Conservation (phyloP, 2,329 filamentous ascomycete genomes). For the Colletotrichum filicis region DNA sequence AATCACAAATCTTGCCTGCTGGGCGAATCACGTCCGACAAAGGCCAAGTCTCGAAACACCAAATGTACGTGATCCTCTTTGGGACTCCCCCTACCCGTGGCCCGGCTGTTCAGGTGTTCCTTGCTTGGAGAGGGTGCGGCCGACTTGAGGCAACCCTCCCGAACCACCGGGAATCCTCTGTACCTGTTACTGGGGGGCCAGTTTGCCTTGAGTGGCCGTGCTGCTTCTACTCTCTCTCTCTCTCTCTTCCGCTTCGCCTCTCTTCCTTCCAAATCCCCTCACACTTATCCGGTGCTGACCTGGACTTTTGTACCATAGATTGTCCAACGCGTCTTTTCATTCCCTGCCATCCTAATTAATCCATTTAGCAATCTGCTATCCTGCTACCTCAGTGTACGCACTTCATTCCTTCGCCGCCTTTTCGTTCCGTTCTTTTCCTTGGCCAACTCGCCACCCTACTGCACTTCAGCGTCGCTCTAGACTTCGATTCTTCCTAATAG, state of each 20-base stretch:
- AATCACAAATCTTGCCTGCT: constrained; percentile 33
- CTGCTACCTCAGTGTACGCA: constrained; percentile 12
- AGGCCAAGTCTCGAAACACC: constrained; percentile 52
- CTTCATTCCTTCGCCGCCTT: constrained; percentile 25
- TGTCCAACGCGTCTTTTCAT: constrained; percentile 10
- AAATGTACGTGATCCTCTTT: constrained; percentile 53
- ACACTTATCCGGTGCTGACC: constrained; percentile 12
- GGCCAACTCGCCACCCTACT: constrained; percentile 7
- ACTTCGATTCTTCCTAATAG: constrained; percentile 36
- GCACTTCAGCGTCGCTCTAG: constrained; percentile 16
- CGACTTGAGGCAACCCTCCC: constrained; percentile 39
- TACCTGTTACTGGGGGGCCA: constrained; percentile 39
- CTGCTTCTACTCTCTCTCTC: constrained; percentile 26
- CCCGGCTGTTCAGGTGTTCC: constrained; percentile 45
- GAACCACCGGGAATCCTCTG: constrained; percentile 37
- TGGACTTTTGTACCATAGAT: constrained; percentile 28
- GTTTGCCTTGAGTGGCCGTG: constrained; percentile 36
- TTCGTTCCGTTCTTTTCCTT: constrained; percentile 11
- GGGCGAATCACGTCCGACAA: constrained; percentile 39
- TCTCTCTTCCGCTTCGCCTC: constrained; percentile 22
- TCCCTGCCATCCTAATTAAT: constrained; percentile 32
- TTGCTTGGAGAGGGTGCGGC: constrained; percentile 38
- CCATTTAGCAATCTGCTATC: constrained; percentile 8
- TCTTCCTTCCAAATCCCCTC: constrained; percentile 7
- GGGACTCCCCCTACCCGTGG: constrained; percentile 44